phyloP scores from a whole-genome alignment of 1,284 basidiomycete species.

The Puccinia triticina region DNA sequence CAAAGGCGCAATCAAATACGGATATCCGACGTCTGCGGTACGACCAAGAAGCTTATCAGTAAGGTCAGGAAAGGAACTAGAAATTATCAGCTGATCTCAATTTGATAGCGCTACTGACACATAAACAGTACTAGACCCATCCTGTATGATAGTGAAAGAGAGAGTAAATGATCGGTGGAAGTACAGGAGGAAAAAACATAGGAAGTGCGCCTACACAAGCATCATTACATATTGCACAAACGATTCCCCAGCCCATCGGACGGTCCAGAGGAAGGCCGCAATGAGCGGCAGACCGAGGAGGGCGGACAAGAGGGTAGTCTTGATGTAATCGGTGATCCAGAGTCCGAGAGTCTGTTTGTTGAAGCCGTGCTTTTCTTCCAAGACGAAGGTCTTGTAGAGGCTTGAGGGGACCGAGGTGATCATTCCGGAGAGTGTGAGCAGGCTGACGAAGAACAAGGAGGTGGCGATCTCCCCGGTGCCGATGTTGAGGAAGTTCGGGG shows the following conservation, averaged over 20 bases:
- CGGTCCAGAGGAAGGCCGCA: slow-evolving; percentile 81
- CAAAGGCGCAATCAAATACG: slow-evolving; percentile 14
- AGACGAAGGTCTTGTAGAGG: slow-evolving; percentile 84
- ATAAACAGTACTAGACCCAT: slow-evolving; percentile 46
- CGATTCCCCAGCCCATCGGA: slow-evolving; percentile 86
- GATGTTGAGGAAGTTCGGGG: slow-evolving; percentile 51
- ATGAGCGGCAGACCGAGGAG: slow-evolving; percentile 85
- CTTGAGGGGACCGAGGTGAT: slow-evolving; percentile 74
- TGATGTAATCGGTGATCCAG: slow-evolving; percentile 77
- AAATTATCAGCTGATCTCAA: slow-evolving; percentile 53
- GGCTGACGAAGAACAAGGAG: slow-evolving; percentile 76
- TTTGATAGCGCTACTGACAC: slow-evolving; percentile 31
- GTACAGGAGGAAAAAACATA: neutral
- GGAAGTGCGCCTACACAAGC: slow-evolving; percentile 67
- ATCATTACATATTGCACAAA: slow-evolving; percentile 87
- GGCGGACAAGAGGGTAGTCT: slow-evolving; percentile 74
- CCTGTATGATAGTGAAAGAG: neutral
- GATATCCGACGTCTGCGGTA: slow-evolving; percentile 35
- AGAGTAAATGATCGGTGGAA: neutral
- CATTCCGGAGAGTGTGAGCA: slow-evolving; percentile 66
- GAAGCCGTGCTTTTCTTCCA: slow-evolving; percentile 94
- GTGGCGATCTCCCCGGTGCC: slow-evolving; percentile 70
- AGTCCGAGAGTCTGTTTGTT: slow-evolving; percentile 83
- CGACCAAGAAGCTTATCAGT: neutral
- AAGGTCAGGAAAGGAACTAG: slow-evolving; percentile 55